These are phyloP conservation scores for Penicillium janthinellum DNA, from an alignment of 2,329 filamentous ascomycete species.

Conservation along the genomic window DNA sequence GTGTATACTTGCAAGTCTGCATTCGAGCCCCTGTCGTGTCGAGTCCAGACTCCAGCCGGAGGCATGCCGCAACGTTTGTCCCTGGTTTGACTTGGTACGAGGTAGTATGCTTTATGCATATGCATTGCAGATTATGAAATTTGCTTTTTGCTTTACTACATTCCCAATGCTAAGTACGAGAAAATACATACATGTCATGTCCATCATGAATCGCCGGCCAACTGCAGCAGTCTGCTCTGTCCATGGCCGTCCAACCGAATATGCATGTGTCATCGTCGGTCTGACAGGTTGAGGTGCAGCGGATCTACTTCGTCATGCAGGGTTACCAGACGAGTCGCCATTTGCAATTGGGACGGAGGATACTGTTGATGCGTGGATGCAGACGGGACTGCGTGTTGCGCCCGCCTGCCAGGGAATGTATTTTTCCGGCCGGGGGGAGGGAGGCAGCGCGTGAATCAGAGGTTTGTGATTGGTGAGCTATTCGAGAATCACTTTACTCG, in stretches of 20 bases:
- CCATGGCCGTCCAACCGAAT: neutral
- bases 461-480: neutral
- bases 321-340: neutral
- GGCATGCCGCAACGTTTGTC: neutral
- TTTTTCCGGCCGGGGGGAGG: conserved; percentile 8
- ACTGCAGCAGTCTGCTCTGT: neutral
- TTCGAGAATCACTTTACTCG: neutral
- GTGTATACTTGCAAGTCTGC: neutral
- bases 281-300: conserved; percentile 7
- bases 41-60: neutral
- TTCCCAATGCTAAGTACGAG: neutral
- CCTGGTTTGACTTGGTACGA: neutral
- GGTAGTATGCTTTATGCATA: neutral
- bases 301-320: conserved; percentile 6
- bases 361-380: neutral
- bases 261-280: neutral
- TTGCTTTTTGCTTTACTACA: too few species aligned
- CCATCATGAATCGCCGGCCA: neutral
- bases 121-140: neutral
- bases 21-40: neutral
- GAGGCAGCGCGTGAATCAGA: neutral
- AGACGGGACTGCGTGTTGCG: neutral
- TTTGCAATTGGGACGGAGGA: neutral
- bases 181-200: neutral
- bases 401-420: conserved; percentile 9